Evolutionary conservation across 2,329 filamentous ascomycete species (phyloP).

Genomic region (Verticillium zaregamsianum): DNA sequence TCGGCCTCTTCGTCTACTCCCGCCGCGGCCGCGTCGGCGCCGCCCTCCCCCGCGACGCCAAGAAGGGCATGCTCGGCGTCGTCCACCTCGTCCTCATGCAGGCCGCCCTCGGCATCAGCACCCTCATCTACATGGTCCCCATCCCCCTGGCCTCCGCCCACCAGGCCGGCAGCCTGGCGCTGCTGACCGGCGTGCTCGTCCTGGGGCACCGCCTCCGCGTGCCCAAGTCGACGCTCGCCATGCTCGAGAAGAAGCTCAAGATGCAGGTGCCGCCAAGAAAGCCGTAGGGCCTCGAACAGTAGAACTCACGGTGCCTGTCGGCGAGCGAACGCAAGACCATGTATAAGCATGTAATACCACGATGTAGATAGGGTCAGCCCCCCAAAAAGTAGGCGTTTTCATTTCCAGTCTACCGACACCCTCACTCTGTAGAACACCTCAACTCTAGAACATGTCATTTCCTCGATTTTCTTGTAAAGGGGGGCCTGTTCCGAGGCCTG

Average conservation of each 20-base stretch:
- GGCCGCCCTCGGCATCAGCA: slow-evolving; percentile 81
- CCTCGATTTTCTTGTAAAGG: background rate
- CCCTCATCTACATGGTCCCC: slow-evolving; percentile 90
- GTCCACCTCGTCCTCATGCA: slow-evolving; percentile 81
- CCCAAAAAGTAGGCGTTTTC: background rate
- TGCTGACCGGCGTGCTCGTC: slow-evolving; percentile 78
- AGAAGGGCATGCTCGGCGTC: slow-evolving; percentile 70
- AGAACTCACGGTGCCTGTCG: background rate
- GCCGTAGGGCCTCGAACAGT: background rate
- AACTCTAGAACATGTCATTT: slow-evolving; percentile 7
- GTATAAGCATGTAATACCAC: background rate
- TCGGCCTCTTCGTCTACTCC: slow-evolving; percentile 77
- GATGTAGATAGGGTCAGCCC: background rate
- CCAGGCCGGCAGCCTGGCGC: slow-evolving; percentile 82
- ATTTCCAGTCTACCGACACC: background rate
- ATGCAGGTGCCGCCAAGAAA: background rate
- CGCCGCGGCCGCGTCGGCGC: slow-evolving; percentile 56
- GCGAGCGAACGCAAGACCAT: background rate
- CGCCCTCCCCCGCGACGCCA: slow-evolving; percentile 59
- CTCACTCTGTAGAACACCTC: slow-evolving; percentile 5
- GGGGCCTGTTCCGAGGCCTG: background rate
- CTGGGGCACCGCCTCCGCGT: slow-evolving; percentile 75
- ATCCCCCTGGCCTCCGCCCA: slow-evolving; percentile 83
- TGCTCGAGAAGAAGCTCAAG: slow-evolving; percentile 50
- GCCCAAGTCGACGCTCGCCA: slow-evolving; percentile 58